Base-by-base conservation (phyloP, 129 eudicot species). In the Flaveria bidentis region DNA sequence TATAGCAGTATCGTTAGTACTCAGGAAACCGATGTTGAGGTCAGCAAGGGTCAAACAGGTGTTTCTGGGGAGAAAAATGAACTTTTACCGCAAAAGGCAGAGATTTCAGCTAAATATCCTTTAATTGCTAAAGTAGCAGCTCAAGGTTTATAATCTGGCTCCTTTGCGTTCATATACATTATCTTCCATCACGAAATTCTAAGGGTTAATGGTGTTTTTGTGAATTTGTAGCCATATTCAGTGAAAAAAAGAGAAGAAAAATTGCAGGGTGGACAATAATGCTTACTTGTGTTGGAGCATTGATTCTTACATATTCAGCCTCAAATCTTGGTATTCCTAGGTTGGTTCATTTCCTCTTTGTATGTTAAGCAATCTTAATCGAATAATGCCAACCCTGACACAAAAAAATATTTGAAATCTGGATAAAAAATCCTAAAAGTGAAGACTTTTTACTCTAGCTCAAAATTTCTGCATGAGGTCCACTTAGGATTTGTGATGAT, bases 181-280 rank as follows among this genome's bases (percentile, higher is more conserved):
- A 45, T 50, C 26, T 74, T 64, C 6, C 42, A 9, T 62, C 17
- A 47, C 14, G 22, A 51, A 74, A 52, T 26, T 71, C 3, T 0
- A 45, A 52, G 82, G 58, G 49, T 60, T 67, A 20, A 30, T 28
- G 17, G 17, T 36, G 12, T 72, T 62, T 33, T 30, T 42, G 30
- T 76, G 46, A 18, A 39, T 52, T 55, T 72, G 82, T 85, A 94
- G 99, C 73, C 68, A 44, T 66, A 11, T 69, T 77, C 10, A 91
- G 51, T 52, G 96, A 90, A 51, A 85, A 58, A 57, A 88, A 85
- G 58, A 78, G 99, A 83, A 71, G 99, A 73, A 86, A 82, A 66
- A 79, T 94, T 82, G 99, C 99, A 80, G 97, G 96, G 73, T 94
- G 97, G 99, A 77, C 93, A 26, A 94, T 94, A 75, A 81, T 84